A percentile compares a stretch with the other conserved stretches of the same genome.
Conservation (phyloP, 257 asterid genomes). For the Verbena officinalis region DNA sequence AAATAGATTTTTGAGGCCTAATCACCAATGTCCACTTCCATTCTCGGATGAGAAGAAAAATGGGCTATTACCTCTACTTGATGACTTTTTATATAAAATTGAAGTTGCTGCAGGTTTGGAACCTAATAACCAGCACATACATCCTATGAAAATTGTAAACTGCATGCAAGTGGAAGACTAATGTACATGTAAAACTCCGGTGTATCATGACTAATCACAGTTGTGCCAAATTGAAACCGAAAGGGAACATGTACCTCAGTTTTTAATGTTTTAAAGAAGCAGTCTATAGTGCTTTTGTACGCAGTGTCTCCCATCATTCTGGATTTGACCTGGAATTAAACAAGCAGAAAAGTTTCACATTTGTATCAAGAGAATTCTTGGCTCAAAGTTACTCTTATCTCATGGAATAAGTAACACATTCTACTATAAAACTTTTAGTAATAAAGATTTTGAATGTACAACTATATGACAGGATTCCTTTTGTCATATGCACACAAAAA, state of each 20-base stretch:
- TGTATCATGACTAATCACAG: slow-evolving; percentile 1
- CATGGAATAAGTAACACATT: slow-evolving; percentile 15
- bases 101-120: too few relatives aligned
- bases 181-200: background rate
- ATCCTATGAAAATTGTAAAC: background rate
- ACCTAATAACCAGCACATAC: background rate
- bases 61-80: slow-evolving; percentile 8
- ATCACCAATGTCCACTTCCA: background rate
- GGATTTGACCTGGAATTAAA: slow-evolving; percentile 72
- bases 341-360: slow-evolving; percentile 8
- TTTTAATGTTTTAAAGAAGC: slow-evolving; percentile 75
- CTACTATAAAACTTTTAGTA: slow-evolving; percentile 9
- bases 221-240: slow-evolving; percentile 20
- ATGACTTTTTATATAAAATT: background rate
- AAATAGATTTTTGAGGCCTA: background rate
- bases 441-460: background rate
- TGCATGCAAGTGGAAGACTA: slow-evolving; percentile 19
- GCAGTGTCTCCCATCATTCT: slow-evolving; percentile 95
- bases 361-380: background rate
- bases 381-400: background rate
- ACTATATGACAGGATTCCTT: slow-evolving; percentile 10
- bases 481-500: slow-evolving; percentile 9
- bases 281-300: slow-evolving; percentile 76
- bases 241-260: slow-evolving; percentile 57
- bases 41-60: slow-evolving; percentile 3